phyloP scores from a whole-genome alignment of 345 rosid genomes.

The Linum tenue region DNA sequence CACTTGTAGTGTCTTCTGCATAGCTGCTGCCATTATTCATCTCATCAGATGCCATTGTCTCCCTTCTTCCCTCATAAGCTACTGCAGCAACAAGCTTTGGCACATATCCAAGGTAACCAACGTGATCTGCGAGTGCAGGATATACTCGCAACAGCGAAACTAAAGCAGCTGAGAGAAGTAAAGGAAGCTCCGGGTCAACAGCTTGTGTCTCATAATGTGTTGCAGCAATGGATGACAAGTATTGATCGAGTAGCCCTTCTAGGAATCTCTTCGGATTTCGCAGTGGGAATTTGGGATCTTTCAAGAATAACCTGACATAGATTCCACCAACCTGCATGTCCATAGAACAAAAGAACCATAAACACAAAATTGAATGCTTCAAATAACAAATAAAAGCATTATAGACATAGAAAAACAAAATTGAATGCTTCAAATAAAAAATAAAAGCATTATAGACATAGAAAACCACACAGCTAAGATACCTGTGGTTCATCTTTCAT shows the following conservation, averaged over 20 bases:
- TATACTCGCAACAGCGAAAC: constrained; percentile 96
- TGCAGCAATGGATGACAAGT: constrained; percentile 85
- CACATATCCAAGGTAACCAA: constrained; percentile 94
- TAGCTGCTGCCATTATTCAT: constrained; percentile 33
- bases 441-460: background rate
- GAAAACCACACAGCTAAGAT: constrained; percentile 8
- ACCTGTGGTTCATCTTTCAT: constrained; percentile 95
- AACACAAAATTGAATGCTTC: constrained; percentile 7
- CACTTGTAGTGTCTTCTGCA: constrained; percentile 31
- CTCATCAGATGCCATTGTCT: constrained; percentile 77
- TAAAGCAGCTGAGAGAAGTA: constrained; percentile 96
- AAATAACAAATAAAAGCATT: background rate
- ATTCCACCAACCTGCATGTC: constrained; percentile 86
- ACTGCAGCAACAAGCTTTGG: constrained; percentile 97
- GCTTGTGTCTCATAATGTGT: constrained; percentile 73
- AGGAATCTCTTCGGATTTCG: constrained; percentile 92
- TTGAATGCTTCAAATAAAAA: background rate
- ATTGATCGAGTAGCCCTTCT: constrained; percentile 96
- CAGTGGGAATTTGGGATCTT: constrained; percentile 96
- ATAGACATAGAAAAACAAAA: background rate
- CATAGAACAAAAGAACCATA: constrained; percentile 10
- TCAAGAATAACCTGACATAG: constrained; percentile 81
- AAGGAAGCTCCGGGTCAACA: constrained; percentile 84
- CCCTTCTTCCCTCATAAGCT: constrained; percentile 88
- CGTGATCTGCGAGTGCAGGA: constrained; percentile 97